Evolutionary conservation across 1,284 basidiomycete species (phyloP), one percentile per base, ranked within the genome.

Genomic region (Volvariella surrecta): DNA sequence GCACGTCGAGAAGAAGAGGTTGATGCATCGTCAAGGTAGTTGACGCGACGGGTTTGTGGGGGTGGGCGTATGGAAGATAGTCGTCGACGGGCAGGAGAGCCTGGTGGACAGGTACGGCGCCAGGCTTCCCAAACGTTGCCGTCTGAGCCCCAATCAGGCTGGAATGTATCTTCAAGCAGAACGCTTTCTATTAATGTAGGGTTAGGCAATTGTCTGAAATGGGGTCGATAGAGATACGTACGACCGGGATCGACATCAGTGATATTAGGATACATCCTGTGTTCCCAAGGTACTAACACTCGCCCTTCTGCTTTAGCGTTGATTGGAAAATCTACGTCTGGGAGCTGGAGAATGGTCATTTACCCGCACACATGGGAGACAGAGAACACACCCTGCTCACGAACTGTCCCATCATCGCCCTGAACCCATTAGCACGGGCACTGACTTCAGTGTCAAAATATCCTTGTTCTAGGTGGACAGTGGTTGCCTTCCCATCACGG

Each of bases 91-190:
- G 93, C 89, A 40, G 83, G 71, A 3, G 83, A 78, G 2, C 73
- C 63, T 0, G 89, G 89, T n/a, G 77, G 67, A 58, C 93, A 97
- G 0, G 90, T 89, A n/a, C 89, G 77, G 13, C 91, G 76, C 70
- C 84, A 95, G 0, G 89, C 77, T 47, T 95, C 89, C 93, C 93
- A 97, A 20, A 93, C 86, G 45, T 74, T 89, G 2, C 91, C 89
- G 43, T 82, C 71, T 8, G 81, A 79, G 24, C 67, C 64, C 93
- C 93, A 97, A 60, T 93, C 89, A 16, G 89, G 74, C 24, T 74
- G 68, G 56, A 91, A 90, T n/a, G 73, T 68, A 7, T 75, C 75
- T 13, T 75, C 78, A 2, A 88, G 64, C 52, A 86, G 73, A n/a
- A 69, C 58, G 24, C 11, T 28, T 28, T 28, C 24, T 28, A 28